Percentiles rank a stretch among this genome's conserved stretches.
Evolutionary conservation across 2,329 filamentous ascomycete species (phyloP).

Genomic region (Epicoccum nigrum): DNA sequence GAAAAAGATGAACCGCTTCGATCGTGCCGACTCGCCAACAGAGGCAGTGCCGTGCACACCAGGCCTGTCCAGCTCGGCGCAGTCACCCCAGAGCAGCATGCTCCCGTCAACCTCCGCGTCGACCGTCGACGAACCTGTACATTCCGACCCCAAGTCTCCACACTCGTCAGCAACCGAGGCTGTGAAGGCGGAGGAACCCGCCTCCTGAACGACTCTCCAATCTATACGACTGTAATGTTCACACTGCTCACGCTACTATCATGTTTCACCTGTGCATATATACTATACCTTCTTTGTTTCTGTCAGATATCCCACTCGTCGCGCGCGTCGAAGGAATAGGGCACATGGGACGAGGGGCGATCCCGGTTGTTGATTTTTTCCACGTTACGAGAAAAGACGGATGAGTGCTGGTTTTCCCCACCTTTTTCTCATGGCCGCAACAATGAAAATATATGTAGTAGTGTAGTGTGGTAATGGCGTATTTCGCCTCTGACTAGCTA

Average conservation of each 20-base stretch:
- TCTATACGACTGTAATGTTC: constrained; percentile 4
- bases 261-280: constrained; percentile 37
- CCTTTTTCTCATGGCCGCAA: neutral
- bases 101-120: constrained; percentile 68
- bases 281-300: constrained; percentile 25
- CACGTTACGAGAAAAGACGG: no score
- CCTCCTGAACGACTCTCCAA: constrained; percentile 15
- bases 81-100: constrained; percentile 71
- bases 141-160: constrained; percentile 17
- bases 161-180: constrained; percentile 18
- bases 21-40: constrained; percentile 39
- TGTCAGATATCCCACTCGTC: constrained; percentile 15
- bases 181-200: constrained; percentile 24
- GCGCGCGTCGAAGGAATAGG: no score
- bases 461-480: neutral
- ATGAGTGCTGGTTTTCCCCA: no score
- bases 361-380: no score
- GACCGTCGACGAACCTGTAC: constrained; percentile 55
- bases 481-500: no score
- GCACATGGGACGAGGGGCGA: no score
- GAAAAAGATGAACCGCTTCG: constrained; percentile 56
- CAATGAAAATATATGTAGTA: neutral
- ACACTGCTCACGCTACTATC: constrained; percentile 6
- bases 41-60: constrained; percentile 58
- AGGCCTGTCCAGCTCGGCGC: constrained; percentile 72